phyloP scores from a whole-genome alignment of 148 eudicot genomes.

The Polygonum aviculare region DNA sequence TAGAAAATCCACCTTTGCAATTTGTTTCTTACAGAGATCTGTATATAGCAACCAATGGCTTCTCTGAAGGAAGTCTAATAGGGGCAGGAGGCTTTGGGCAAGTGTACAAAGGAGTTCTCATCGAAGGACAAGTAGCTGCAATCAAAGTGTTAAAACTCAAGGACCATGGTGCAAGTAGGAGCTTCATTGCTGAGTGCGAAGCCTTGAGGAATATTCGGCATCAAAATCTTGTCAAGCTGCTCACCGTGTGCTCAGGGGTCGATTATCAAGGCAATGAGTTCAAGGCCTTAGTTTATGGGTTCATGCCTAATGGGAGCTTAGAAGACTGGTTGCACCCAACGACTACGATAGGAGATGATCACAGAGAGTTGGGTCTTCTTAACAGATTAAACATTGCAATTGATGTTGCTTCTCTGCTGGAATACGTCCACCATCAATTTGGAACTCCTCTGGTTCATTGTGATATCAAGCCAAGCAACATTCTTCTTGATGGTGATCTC shows the following conservation, averaged over 20 bases:
- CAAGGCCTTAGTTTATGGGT: slow-evolving; percentile 11
- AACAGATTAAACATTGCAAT: neutral
- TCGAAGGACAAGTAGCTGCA: neutral
- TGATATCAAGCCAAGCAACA: slow-evolving; percentile 24
- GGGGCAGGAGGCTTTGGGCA: neutral
- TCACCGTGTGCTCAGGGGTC: neutral
- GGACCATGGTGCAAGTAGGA: neutral
- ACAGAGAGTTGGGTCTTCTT: neutral
- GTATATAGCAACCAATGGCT: slow-evolving; percentile 15
- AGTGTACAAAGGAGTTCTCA: slow-evolving; percentile 4
- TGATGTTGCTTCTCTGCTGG: neutral
- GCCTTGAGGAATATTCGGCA: neutral
- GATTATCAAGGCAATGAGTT: slow-evolving; percentile 10
- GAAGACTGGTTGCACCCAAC: neutral
- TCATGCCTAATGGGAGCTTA: neutral
- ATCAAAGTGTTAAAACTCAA: slow-evolving; percentile 3
- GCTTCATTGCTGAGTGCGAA: neutral
- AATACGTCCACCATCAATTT: slow-evolving; percentile 8
- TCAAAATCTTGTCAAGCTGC: neutral
- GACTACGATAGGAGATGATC: neutral
- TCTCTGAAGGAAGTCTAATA: neutral
- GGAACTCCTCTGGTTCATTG: slow-evolving; percentile 19
- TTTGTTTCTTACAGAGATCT: slow-evolving; percentile 15
- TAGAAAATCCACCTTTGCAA: neutral
- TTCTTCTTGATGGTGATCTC: slow-evolving; percentile 14